Conservation (phyloP, 2,329 filamentous ascomycete genomes). For the Cercospora berteroae region DNA sequence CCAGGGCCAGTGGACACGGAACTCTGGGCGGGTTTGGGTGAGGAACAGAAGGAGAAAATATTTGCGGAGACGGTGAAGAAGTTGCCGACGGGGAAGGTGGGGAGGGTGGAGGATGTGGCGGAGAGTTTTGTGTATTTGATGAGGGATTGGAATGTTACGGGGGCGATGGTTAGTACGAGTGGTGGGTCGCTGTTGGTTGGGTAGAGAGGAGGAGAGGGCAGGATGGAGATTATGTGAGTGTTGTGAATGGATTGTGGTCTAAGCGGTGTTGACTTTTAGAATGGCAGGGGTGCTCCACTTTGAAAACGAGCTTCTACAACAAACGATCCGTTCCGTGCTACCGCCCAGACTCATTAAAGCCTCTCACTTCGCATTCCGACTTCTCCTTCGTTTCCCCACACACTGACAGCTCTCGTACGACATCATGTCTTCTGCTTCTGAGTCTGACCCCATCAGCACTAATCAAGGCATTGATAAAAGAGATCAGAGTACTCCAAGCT, state of each 20-base stretch:
- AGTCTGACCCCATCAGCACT: too few species aligned
- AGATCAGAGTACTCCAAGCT: too few species aligned
- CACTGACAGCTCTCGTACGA: too few species aligned
- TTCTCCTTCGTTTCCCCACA: too few species aligned
- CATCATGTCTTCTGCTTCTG: too few species aligned
- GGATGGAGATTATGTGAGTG: neutral
- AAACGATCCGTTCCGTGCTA: too few species aligned
- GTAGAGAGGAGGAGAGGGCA: neutral
- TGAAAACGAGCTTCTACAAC: too few species aligned
- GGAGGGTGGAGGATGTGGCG: conserved; percentile 43
- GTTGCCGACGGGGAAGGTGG: conserved; percentile 40
- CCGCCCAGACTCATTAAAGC: neutral
- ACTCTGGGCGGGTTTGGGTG: conserved; percentile 40
- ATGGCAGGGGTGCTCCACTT: neutral
- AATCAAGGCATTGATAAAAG: too few species aligned
- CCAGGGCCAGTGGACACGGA: conserved; percentile 54
- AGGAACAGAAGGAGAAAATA: conserved; percentile 31
- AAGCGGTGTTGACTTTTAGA: neutral
- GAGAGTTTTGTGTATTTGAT: conserved; percentile 52
- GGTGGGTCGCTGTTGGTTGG: conserved; percentile 31
- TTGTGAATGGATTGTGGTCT: too few species aligned
- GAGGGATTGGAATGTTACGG: conserved; percentile 49
- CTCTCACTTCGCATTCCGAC: neutral
- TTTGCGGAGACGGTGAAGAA: conserved; percentile 32
- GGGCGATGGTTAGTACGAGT: conserved; percentile 43